Conservation (phyloP, 768 basidiomycete genomes). For the Suillus variegatus region DNA sequence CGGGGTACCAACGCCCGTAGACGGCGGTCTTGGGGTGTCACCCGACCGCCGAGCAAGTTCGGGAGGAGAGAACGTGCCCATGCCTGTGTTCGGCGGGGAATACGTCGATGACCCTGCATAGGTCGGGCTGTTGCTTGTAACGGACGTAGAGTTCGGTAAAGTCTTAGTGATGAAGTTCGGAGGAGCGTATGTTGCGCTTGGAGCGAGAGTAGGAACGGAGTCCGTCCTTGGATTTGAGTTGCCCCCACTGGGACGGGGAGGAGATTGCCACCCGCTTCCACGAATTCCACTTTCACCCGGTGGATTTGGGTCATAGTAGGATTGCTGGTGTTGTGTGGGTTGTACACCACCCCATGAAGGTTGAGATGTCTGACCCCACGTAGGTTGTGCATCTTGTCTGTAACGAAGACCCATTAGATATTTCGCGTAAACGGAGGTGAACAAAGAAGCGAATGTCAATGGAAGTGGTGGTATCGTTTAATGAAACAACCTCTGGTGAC, state of each 20-base stretch:
- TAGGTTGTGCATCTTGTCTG: constrained; percentile 4
- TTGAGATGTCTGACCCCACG: constrained; percentile 11
- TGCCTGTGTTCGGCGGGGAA: constrained; percentile 4
- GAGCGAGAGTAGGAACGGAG: neutral
- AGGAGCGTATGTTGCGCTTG: neutral
- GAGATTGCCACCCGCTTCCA: constrained; percentile 1
- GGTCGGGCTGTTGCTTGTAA: constrained; percentile 9
- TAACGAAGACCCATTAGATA: neutral
- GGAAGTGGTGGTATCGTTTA: neutral
- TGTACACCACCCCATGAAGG: constrained; percentile 15
- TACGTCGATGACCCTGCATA: neutral
- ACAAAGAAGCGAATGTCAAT: neutral
- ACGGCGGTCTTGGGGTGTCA: constrained; percentile 18
- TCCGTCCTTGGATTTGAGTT: neutral
- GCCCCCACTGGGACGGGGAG: neutral
- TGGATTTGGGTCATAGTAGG: constrained; percentile 39
- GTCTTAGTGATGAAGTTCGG: constrained; percentile 7
- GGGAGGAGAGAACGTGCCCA: constrained; percentile 3
- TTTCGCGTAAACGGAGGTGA: neutral
- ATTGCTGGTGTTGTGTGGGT: constrained; percentile 19
- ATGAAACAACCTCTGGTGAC: neutral
- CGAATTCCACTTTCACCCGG: constrained; percentile 12
- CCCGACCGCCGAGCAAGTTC: constrained; percentile 1
- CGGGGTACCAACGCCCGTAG: constrained; percentile 22
- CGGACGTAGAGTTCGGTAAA: constrained; percentile 8